phyloP scores from a whole-genome alignment of 495 filamentous ascomycete genomes.

The Pyrenula massariospora region DNA sequence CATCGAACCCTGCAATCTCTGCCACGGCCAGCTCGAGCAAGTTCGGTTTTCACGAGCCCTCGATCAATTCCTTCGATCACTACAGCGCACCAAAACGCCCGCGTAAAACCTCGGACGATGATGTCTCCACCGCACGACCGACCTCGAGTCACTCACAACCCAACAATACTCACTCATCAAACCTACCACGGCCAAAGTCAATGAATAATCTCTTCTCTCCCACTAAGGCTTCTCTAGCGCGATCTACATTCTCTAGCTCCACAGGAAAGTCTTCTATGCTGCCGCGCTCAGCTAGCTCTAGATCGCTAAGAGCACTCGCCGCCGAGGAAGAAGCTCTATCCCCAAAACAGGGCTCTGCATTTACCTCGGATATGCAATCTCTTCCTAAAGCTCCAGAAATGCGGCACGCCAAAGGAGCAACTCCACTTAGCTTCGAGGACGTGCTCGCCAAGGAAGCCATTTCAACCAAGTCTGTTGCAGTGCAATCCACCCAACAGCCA shows the following conservation, averaged over 20 bases:
- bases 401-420: background rate
- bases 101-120: constrained; percentile 46
- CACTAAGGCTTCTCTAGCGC: constrained; percentile 52
- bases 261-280: constrained; percentile 22
- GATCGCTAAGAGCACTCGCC: constrained; percentile 3
- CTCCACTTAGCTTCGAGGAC: background rate
- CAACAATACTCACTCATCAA: constrained; percentile 26
- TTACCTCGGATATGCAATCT: constrained; percentile 29
- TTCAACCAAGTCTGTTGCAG: background rate
- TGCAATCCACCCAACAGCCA: no score
- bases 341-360: constrained; percentile 27
- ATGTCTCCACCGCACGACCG: constrained; percentile 43
- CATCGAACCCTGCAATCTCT: constrained; percentile 2
- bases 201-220: constrained; percentile 56
- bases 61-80: constrained; percentile 13
- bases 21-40: constrained; percentile 20
- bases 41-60: constrained; percentile 11
- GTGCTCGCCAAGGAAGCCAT: background rate
- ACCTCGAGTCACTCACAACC: constrained; percentile 33
- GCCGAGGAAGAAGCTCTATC: background rate
- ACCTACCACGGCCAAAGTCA: constrained; percentile 16
- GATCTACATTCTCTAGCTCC: constrained; percentile 29
- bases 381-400: background rate
- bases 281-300: constrained; percentile 10
- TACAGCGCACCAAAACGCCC: constrained; percentile 47